Conservation (phyloP, 306 rosid species). For the Sesbania bispinosa region DNA sequence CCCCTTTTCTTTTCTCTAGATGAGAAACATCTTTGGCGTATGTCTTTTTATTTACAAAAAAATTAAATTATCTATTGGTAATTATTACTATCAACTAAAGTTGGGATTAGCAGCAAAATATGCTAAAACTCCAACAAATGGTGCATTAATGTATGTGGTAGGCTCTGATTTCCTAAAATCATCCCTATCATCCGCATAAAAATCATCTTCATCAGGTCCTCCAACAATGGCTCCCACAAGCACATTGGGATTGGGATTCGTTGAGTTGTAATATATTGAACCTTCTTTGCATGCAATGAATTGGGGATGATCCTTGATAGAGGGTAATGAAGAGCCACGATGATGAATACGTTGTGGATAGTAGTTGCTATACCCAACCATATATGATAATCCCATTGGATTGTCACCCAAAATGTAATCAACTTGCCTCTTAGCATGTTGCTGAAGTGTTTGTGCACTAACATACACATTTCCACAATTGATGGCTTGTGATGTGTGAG, state of each 20-base stretch:
- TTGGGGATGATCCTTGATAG: constrained; percentile 57
- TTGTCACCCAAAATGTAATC: constrained; percentile 82
- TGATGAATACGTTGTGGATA: constrained; percentile 76
- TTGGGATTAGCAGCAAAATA: constrained; percentile 64
- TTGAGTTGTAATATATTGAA: constrained; percentile 54
- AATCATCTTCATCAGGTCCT: constrained; percentile 71
- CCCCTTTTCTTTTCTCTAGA: constrained; percentile 44
- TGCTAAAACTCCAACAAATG: constrained; percentile 76
- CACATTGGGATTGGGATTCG: constrained; percentile 63
- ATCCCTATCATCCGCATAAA: constrained; percentile 58
- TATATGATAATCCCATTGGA: constrained; percentile 77
- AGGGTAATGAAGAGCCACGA: constrained; percentile 82
- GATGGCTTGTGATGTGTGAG: constrained; percentile 46
- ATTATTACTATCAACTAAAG: constrained; percentile 14
- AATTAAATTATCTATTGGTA: neutral
- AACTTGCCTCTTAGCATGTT: constrained; percentile 61
- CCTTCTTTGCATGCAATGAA: constrained; percentile 74
- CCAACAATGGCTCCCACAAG: constrained; percentile 80
- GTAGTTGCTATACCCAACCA: constrained; percentile 70
- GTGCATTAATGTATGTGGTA: constrained; percentile 85
- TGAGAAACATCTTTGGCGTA: constrained; percentile 41
- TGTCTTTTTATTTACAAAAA: constrained; percentile 19
- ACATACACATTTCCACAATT: constrained; percentile 62
- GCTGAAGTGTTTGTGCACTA: constrained; percentile 53
- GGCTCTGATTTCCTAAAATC: constrained; percentile 79